phyloP scores from a whole-genome alignment of 352 stramenopile genomes.

The Phytophthora pinifolia region DNA sequence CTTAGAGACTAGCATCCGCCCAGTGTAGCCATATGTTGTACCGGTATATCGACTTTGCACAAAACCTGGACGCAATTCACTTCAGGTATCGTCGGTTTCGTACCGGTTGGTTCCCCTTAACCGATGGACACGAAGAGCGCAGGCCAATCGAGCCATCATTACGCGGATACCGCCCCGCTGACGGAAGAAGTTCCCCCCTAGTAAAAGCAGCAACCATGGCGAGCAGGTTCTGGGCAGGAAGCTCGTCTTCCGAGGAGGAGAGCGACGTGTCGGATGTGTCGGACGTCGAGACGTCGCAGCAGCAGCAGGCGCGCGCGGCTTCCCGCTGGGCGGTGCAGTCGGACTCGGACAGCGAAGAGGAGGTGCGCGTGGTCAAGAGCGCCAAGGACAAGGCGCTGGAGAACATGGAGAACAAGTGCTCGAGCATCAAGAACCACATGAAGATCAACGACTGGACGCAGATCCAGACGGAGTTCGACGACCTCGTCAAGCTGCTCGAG shows the following conservation, averaged over 20 bases:
- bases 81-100: not conserved
- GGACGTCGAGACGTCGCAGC: constrained; percentile 72
- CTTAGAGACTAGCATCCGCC: not conserved
- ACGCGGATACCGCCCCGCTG: constrained; percentile 23
- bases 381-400: constrained; percentile 92
- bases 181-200: constrained; percentile 7
- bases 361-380: constrained; percentile 95
- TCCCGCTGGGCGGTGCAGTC: constrained; percentile 83
- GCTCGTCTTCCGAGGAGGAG: constrained; percentile 79
- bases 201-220: constrained; percentile 50
- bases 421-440: constrained; percentile 88
- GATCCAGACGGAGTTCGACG: constrained; percentile 96
- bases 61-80: not conserved
- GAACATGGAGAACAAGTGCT: constrained; percentile 67
- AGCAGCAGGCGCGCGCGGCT: constrained; percentile 70
- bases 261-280: constrained; percentile 75
- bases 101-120: constrained; percentile 10
- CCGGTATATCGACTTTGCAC: not conserved
- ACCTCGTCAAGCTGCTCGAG: constrained; percentile 92
- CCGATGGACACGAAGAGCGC: constrained; percentile 13
- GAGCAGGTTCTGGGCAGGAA: constrained; percentile 84
- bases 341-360: constrained; percentile 83
- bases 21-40: not conserved
- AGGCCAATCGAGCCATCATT: constrained; percentile 16
- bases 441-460: constrained; percentile 96